phyloP scores from a whole-genome alignment of 2,329 filamentous ascomycete species.

The Zasmidium citrigriseum region DNA sequence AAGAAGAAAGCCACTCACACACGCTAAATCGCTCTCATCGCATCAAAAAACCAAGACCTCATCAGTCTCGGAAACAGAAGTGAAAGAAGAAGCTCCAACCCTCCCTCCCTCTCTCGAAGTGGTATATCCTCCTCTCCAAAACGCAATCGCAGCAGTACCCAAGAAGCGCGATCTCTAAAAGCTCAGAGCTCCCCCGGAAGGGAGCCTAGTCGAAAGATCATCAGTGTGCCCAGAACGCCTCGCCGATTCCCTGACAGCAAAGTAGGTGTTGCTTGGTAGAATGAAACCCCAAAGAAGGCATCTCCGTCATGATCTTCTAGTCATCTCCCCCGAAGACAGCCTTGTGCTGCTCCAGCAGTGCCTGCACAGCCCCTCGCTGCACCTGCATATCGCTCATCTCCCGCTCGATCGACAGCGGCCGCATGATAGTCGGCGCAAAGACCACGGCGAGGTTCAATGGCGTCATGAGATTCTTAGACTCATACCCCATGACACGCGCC shows the following conservation, averaged over 20 bases:
- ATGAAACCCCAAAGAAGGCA: too few species aligned
- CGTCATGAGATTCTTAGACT: constrained; percentile 92
- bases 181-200: neutral
- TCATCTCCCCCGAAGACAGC: constrained; percentile 62
- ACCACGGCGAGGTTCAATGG: constrained; percentile 95
- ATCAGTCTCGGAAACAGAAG: neutral
- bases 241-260: too few species aligned
- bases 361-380: constrained; percentile 90
- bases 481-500: constrained; percentile 77
- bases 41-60: too few species aligned
- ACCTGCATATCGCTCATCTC: constrained; percentile 96
- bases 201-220: neutral
- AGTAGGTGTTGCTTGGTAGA: too few species aligned
- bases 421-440: constrained; percentile 97
- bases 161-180: neutral
- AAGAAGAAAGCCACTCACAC: too few species aligned
- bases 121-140: neutral
- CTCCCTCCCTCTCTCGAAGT: too few species aligned
- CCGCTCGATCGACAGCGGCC: constrained; percentile 81
- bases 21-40: neutral
- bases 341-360: constrained; percentile 86
- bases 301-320: too few species aligned
- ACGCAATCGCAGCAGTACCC: neutral
- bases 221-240: neutral
- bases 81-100: too few species aligned